phyloP scores from a whole-genome alignment of 2,329 filamentous ascomycete species.

The Cladophialophora exuberans region DNA sequence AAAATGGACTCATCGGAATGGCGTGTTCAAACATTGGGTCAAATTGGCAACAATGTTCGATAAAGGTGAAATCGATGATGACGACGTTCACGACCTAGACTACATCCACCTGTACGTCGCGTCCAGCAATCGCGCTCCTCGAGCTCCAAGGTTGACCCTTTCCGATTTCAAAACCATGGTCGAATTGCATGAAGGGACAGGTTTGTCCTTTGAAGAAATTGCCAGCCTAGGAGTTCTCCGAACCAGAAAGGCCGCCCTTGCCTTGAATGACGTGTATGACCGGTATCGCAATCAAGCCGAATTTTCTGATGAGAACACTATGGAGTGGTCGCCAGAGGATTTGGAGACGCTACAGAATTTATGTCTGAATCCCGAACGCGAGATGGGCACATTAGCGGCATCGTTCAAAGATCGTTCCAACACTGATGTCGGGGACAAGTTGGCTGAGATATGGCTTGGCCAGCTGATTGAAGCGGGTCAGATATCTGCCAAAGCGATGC shows the following conservation, averaged over 20 bases:
- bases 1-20: slow-evolving; percentile 17
- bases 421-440: slow-evolving; percentile 28
- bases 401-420: slow-evolving; percentile 14
- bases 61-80: slow-evolving; percentile 11
- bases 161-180: slow-evolving; percentile 30
- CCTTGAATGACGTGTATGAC: slow-evolving; percentile 27
- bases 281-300: slow-evolving; percentile 20
- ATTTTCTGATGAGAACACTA: neutral
- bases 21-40: slow-evolving; percentile 28
- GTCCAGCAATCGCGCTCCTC: neutral
- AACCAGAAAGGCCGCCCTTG: slow-evolving; percentile 19
- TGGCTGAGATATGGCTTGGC: slow-evolving; percentile 30
- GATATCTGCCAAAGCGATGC: neutral
- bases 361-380: slow-evolving; percentile 14
- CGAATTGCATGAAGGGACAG: slow-evolving; percentile 31
- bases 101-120: slow-evolving; percentile 26
- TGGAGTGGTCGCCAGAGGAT: slow-evolving; percentile 27
- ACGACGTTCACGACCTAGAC: slow-evolving; percentile 29
- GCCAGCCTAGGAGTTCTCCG: slow-evolving; percentile 20
- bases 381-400: slow-evolving; percentile 16
- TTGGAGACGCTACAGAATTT: slow-evolving; percentile 17
- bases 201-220: slow-evolving; percentile 31
- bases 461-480: neutral
- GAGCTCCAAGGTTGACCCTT: slow-evolving; percentile 19
- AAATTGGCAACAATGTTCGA: slow-evolving; percentile 19